Evolutionary conservation across 805 yeast species (phyloP), one percentile per base, ranked within the genome.

Genomic region (Hanseniaspora clermontiae): DNA sequence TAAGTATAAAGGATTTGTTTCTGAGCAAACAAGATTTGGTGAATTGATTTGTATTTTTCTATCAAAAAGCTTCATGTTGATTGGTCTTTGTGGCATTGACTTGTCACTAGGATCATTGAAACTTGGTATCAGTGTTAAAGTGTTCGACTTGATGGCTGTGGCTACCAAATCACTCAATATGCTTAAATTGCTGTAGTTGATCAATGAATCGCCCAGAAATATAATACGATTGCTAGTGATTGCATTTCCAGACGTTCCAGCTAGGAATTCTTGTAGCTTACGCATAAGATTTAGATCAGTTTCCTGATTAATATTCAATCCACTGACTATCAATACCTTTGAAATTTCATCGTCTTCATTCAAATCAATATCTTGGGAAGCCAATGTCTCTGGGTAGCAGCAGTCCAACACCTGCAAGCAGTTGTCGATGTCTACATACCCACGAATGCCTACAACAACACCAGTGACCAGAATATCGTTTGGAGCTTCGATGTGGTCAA

Each of bases 41-140:
- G 72, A 65, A 60, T 73, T 76, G 7, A 70, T 66, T 39, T 74
- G 69, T 29, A 68, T 40, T 20, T 77, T 71, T 14, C 67, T 65
- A 3, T 74, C 71, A 63, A 93, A 82, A 57, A 91, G 74, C 0
- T 95, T 83, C 53, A 74, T 74, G 66, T 91, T 96, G n/a, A 93
- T 65, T 1, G 95, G 85, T 66, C 85, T 95, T 68, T 93, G 97
- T 0, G 98, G 98, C 57, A 88, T 68, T 51, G 90, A 78, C 17
- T 77, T 70, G 59, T 86, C 95, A n/a, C 87, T 81, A 0, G 97
- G 96, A 66, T 93, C 98, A 4, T 75, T 69, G 8, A 72, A 77
- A 5, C 98, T 97, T 0, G 98, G 95, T 81, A 93, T 75, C 1
- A 93, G 63, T 45, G 83, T 78, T 7, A 90, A 81, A 0, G 95